Evolutionary conservation across 2,329 filamentous ascomycete species (phyloP).

Genomic region (Colletotrichum orchidophilum): DNA sequence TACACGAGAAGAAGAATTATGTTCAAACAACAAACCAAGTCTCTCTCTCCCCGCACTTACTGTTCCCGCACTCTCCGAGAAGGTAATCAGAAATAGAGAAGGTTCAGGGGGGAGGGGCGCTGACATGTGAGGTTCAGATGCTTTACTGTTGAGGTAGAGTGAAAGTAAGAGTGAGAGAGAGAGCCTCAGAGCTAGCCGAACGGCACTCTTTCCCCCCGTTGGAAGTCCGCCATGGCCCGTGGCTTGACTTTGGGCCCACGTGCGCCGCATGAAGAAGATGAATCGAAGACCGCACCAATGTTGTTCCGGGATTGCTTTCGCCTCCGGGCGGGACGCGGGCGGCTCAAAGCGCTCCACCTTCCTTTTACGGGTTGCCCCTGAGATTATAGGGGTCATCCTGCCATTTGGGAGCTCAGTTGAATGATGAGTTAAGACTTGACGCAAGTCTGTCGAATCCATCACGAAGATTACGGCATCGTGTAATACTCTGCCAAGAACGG

Average conservation of each 20-base stretch:
- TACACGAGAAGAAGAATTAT: neutral
- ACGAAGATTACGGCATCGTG: neutral
- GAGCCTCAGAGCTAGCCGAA: neutral
- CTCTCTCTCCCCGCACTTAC: neutral
- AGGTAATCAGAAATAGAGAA: neutral
- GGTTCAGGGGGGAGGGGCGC: neutral
- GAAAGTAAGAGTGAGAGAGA: neutral
- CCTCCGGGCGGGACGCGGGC: conserved; percentile 12
- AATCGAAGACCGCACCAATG: conserved; percentile 20
- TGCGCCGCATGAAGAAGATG: neutral
- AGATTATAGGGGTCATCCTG: neutral
- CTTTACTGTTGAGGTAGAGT: neutral
- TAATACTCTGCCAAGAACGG: too few relatives aligned
- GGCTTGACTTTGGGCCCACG: neutral
- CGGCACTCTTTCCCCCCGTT: neutral
- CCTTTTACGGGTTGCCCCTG: neutral
- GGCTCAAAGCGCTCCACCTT: conserved; percentile 16
- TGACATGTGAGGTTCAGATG: neutral
- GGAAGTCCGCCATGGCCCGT: neutral
- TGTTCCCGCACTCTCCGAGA: neutral
- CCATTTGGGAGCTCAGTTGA: neutral
- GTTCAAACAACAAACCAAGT: neutral
- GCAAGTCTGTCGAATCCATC: neutral
- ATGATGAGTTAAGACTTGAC: neutral
- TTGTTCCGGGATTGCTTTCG: conserved; percentile 22